Evolutionary conservation across 495 filamentous ascomycete genomes (phyloP).

Genomic region (Lindgomyces ingoldianus): DNA sequence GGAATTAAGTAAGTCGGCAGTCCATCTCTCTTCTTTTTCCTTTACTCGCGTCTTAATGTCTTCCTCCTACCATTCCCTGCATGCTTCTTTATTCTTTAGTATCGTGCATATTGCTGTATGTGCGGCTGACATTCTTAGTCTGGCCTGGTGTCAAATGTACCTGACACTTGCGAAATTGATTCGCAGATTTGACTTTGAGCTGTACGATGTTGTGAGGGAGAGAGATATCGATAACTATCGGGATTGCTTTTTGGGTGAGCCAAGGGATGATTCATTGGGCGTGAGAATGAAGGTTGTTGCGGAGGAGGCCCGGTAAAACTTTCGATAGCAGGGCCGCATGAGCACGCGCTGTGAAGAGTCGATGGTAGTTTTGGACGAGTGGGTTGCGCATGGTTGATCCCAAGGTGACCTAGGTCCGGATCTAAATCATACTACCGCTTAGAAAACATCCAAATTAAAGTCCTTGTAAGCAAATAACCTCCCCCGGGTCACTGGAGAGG

Average conservation of each 20-base stretch:
- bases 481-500: no score
- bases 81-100: no score
- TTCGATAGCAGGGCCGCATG: no score
- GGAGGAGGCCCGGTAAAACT: no score
- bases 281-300: constrained; percentile 2
- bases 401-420: no score
- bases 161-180: constrained; percentile 6
- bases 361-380: no score
- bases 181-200: constrained; percentile 6
- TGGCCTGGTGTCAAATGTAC: constrained; percentile 6
- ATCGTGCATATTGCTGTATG: no score
- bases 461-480: no score
- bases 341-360: no score
- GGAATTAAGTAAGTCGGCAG: constrained; percentile 14
- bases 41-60: neutral
- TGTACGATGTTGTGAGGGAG: constrained; percentile 5
- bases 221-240: constrained; percentile 12
- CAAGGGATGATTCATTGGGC: constrained; percentile 12
- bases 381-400: no score
- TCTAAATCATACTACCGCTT: no score
- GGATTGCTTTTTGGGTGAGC: constrained; percentile 13
- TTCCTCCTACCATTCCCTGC: neutral
- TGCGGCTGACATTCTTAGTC: constrained; percentile 1
- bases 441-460: no score
- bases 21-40: neutral